A percentile compares a stretch with the other conserved stretches of the same genome.
Conservation (phyloP, 78 protist genomes). For the Trichosphaerium sp. region DNA sequence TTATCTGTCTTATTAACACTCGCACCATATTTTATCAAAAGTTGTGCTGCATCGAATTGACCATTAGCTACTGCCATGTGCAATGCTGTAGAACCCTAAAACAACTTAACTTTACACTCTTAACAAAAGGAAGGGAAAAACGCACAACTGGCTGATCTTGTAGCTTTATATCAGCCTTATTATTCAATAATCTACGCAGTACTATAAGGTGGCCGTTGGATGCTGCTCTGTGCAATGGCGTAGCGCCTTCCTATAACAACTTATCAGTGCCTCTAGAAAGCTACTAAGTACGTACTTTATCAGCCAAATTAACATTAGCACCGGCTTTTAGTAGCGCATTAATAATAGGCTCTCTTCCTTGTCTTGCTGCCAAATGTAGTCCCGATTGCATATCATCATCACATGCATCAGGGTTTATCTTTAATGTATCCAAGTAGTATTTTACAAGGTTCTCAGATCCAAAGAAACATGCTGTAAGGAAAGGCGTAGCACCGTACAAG, state of each 20-base stretch:
- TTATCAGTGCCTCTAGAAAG: neutral
- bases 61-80: constrained; percentile 48
- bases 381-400: no score
- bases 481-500: no score
- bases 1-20: constrained; percentile 37
- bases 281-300: constrained; percentile 2
- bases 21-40: constrained; percentile 28
- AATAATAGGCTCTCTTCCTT: no score
- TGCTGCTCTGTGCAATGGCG: constrained; percentile 52
- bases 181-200: constrained; percentile 23
- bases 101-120: no score
- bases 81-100: constrained; percentile 47
- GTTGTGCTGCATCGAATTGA: constrained; percentile 31
- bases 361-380: no score
- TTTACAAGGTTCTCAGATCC: no score
- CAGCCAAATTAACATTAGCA: constrained; percentile 27
- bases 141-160: no score
- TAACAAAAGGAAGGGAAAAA: no score
- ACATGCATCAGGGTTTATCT: no score
- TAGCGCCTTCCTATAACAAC: constrained; percentile 20
- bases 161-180: constrained; percentile 49
- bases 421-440: no score
- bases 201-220: constrained; percentile 31
- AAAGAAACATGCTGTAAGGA: no score
- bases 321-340: constrained; percentile 28